phyloP scores from a whole-genome alignment of 192 early-diverging fungal species.

The Jimgerdemannia lactiflua region DNA sequence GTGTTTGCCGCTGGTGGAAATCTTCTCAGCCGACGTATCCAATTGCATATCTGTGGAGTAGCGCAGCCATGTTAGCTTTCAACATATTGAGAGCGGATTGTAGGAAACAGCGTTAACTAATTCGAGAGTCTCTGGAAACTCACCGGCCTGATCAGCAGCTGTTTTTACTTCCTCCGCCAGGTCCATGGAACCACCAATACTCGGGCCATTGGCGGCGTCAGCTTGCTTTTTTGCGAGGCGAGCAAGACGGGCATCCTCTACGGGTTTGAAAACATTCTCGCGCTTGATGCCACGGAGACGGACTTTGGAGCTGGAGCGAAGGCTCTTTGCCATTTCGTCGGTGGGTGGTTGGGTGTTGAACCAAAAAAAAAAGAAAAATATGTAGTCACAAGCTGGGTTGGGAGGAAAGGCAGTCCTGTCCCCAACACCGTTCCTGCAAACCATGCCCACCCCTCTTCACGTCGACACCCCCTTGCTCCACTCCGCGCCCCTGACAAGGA shows the following conservation, averaged over 20 bases:
- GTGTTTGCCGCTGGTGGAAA: slow-evolving; percentile 47
- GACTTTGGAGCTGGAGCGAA: neutral
- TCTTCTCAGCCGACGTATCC: slow-evolving; percentile 23
- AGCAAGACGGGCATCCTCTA: slow-evolving; percentile 46
- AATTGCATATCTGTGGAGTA: slow-evolving; percentile 5
- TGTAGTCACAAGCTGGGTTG: too few relatives aligned
- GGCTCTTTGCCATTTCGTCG: neutral
- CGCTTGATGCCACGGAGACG: slow-evolving; percentile 41
- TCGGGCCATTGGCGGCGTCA: slow-evolving; percentile 20
- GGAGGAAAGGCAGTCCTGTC: neutral
- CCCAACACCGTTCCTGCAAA: too few relatives aligned
- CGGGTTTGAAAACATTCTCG: slow-evolving; percentile 47
- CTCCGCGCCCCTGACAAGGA: slow-evolving; percentile 37
- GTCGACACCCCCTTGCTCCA: slow-evolving; percentile 46
- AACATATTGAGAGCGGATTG: too few relatives aligned
- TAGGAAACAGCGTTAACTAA: too few relatives aligned
- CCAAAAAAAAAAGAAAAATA: neutral
- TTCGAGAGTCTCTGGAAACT: too few relatives aligned
- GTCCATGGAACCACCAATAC: slow-evolving; percentile 14
- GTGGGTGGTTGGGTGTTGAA: neutral
- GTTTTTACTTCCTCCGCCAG: slow-evolving; percentile 8
- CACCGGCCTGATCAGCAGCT: slow-evolving; percentile 3
- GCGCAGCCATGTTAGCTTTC: slow-evolving; percentile 21
- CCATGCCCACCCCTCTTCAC: slow-evolving; percentile 26
- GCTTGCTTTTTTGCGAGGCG: slow-evolving; percentile 38